Evolutionary conservation across 2,329 filamentous ascomycete genomes (phyloP).

Genomic region (Monosporascus sp.): DNA sequence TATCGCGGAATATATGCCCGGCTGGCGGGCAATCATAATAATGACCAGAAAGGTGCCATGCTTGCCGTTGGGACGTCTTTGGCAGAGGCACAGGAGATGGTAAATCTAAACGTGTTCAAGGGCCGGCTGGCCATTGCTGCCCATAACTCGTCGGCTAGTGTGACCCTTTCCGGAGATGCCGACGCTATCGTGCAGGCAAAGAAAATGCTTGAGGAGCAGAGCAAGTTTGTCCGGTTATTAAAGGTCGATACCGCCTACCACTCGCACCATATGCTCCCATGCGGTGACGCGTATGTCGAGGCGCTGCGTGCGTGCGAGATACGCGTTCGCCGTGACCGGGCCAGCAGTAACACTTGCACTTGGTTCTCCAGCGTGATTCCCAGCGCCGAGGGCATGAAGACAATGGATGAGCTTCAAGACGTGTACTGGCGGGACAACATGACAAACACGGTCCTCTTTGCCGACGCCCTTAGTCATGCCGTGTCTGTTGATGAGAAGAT

Average conservation of each 20-base stretch:
- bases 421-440: conserved; percentile 32
- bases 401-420: neutral
- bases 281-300: neutral
- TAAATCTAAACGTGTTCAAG: conserved; percentile 1
- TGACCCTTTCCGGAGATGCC: conserved; percentile 13
- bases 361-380: conserved; percentile 7
- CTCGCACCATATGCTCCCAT: conserved; percentile 13
- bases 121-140: conserved; percentile 11
- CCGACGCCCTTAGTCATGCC: conserved; percentile 16
- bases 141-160: conserved; percentile 10
- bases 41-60: conserved; percentile 31
- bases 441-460: conserved; percentile 27
- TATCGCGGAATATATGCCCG: conserved; percentile 25
- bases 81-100: conserved; percentile 12
- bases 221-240: conserved; percentile 8
- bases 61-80: conserved; percentile 33
- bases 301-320: neutral
- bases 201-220: conserved; percentile 7
- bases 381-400: neutral
- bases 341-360: fast-evolving
- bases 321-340: neutral
- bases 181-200: conserved; percentile 9
- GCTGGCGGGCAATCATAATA: conserved; percentile 4
- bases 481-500: neutral
- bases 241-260: conserved; percentile 16